These are phyloP conservation scores for Cajanus cajan DNA, from an alignment of 306 rosid genomes.

Conservation along the genomic window DNA sequence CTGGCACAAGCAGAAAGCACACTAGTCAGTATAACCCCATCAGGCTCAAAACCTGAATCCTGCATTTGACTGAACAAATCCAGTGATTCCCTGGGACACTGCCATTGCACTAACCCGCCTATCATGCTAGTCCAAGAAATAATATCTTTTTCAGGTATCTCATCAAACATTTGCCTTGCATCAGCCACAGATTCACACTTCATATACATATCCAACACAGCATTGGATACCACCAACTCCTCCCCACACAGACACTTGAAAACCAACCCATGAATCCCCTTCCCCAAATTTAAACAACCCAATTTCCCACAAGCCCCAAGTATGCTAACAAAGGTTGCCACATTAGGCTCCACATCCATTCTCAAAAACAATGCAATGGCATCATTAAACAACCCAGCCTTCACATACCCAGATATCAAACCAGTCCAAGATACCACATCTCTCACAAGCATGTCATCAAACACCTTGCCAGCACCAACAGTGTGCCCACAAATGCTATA, in stretches of 20 bases:
- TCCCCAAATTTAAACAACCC: constrained; percentile 53
- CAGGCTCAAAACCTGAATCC: constrained; percentile 50
- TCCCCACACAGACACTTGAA: constrained; percentile 33
- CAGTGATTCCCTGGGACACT: constrained; percentile 58
- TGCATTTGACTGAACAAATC: constrained; percentile 62
- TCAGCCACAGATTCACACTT: constrained; percentile 59
- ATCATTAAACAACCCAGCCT: constrained; percentile 50
- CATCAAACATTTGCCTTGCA: constrained; percentile 58
- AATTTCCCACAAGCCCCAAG: constrained; percentile 67
- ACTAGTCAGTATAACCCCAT: constrained; percentile 58
- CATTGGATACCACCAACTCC: constrained; percentile 60
- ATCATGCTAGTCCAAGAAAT: constrained; percentile 76
- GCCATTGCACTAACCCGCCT: constrained; percentile 67
- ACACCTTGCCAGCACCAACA: constrained; percentile 50
- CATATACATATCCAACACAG: constrained; percentile 68
- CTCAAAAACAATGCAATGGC: constrained; percentile 47
- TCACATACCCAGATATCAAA: constrained; percentile 63
- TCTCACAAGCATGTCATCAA: constrained; percentile 73
- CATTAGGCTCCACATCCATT: constrained; percentile 63
- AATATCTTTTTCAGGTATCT: constrained; percentile 58
- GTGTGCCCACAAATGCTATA: constrained; percentile 57
- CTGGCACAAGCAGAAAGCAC: constrained; percentile 79
- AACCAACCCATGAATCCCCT: constrained; percentile 69
- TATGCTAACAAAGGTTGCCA: constrained; percentile 60
- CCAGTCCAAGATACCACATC: constrained; percentile 89